Evolutionary conservation across 805 yeast genomes (phyloP), one percentile per base, ranked within the genome.

Genomic region (Candida broadrunensis): DNA sequence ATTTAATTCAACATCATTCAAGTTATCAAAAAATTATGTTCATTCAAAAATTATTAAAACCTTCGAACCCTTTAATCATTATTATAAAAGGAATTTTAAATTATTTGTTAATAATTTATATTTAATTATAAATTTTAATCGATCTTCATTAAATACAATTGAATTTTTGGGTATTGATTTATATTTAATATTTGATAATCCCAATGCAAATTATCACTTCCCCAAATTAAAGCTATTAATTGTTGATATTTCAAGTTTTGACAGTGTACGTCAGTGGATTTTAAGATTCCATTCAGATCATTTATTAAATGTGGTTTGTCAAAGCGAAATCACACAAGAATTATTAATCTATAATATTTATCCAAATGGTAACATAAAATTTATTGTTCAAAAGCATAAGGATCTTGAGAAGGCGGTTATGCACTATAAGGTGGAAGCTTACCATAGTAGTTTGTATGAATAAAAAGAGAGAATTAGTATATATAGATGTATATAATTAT

Each of bases 161-260:
- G 32, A 29, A 11, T 29, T 29, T 4, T 6, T 29, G 4, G 32
- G 18, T 6, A 5, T 29, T 29, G 32, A 29, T 15, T 29, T 29
- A 15, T 29, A 4, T 11, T 5, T 29, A n/a, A 3, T 29, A n/a
- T 29, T 29, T 11, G 5, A 6, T 7, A 6, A 6, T 7, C 6
- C 6, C 6, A 21, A 21, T 21, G n/a, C 12, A 6, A 18, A 5
- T 29, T 29, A 8, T 29, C 6, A 36, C 0, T 52, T 59, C 31
- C 50, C 54, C 3, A 34, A 36, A 1, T 40, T 61, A 18, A 50
- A 53, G 20, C 18, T 57, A 17, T 37, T 60, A n/a, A 33, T 51
- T 9, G 42, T 61, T 17, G 63, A 61, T 38, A 56, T 51, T 36
- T 37, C 45, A 4, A 47, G 59, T 7, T 40, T 50, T 12, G 15